Percentiles rank a stretch among this genome's conserved stretches.
These are phyloP conservation scores for Starmerella asiatica DNA, from an alignment of 805 yeast genomes.

Conservation along the genomic window DNA sequence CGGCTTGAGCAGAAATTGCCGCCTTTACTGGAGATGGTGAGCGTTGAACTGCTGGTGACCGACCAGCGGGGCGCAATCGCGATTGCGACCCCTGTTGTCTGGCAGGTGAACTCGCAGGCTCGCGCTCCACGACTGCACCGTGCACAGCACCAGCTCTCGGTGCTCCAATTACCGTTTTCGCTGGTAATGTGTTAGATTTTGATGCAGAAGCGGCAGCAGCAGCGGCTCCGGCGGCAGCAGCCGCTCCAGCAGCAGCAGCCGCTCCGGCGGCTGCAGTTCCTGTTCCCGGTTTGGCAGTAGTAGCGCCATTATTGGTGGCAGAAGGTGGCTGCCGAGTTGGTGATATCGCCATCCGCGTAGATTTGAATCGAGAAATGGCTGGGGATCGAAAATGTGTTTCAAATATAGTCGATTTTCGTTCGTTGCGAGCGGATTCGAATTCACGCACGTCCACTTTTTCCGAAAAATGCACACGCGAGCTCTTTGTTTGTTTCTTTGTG, in stretches of 20 bases:
- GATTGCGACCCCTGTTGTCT: too few relatives aligned
- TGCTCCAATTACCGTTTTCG: background rate
- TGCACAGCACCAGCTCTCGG: background rate
- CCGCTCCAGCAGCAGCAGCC: background rate
- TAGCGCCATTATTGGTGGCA: too few relatives aligned
- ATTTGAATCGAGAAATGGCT: background rate
- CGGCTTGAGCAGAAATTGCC: background rate
- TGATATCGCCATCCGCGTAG: background rate
- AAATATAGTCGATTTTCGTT: conserved; percentile 12
- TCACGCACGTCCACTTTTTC: conserved; percentile 20
- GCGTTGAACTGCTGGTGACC: background rate
- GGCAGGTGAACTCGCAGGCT: background rate
- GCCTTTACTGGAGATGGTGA: background rate
- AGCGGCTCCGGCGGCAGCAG: background rate
- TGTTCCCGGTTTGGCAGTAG: too few relatives aligned
- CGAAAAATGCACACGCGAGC: conserved; percentile 17
- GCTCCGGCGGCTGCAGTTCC: background rate
- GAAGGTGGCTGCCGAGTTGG: background rate
- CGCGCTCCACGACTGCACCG: background rate
- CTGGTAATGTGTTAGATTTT: background rate
- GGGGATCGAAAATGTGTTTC: background rate
- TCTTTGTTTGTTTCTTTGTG: conserved; percentile 2
- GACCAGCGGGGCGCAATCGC: background rate
- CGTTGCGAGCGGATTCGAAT: conserved; percentile 19
- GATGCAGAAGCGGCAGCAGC: background rate